A percentile compares a stretch with the other conserved stretches of the same genome.
Evolutionary conservation across 78 protist genomes (phyloP).

Genomic region (Reticulomyxa filosa): DNA sequence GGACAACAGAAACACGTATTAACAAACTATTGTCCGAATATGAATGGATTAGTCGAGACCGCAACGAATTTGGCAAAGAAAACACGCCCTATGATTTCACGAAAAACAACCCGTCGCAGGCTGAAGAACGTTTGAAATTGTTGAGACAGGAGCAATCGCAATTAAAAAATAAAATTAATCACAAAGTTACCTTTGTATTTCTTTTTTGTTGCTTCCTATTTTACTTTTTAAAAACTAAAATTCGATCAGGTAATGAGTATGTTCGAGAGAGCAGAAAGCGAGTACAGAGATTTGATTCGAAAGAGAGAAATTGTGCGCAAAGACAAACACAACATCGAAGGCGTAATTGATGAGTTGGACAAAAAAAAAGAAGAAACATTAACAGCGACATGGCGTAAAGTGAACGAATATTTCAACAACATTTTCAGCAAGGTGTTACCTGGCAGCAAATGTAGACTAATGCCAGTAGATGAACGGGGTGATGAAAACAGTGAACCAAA

Average conservation of each 20-base stretch:
- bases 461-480: constrained; percentile 27
- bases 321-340: constrained; percentile 64
- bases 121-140: no score
- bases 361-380: constrained; percentile 69
- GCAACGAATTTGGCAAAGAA: constrained; percentile 34
- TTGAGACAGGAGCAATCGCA: no score
- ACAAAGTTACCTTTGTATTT: background rate
- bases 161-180: no score
- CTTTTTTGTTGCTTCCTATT: background rate
- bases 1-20: no score
- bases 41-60: no score
- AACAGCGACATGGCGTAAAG: constrained; percentile 48
- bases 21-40: no score
- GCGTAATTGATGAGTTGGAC: constrained; percentile 56
- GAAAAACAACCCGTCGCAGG: background rate
- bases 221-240: background rate
- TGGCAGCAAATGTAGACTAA: constrained; percentile 54
- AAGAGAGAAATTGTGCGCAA: constrained; percentile 53
- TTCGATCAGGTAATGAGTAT: constrained; percentile 13
- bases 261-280: constrained; percentile 50
- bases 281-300: constrained; percentile 56
- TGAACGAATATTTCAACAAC: constrained; percentile 22
- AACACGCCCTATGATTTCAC: constrained; percentile 41
- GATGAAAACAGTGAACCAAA: constrained; percentile 25
- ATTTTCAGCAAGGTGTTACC: constrained; percentile 84